Base-by-base conservation (phyloP, 1,284 basidiomycete genomes). In the Neonothopanus nambi region DNA sequence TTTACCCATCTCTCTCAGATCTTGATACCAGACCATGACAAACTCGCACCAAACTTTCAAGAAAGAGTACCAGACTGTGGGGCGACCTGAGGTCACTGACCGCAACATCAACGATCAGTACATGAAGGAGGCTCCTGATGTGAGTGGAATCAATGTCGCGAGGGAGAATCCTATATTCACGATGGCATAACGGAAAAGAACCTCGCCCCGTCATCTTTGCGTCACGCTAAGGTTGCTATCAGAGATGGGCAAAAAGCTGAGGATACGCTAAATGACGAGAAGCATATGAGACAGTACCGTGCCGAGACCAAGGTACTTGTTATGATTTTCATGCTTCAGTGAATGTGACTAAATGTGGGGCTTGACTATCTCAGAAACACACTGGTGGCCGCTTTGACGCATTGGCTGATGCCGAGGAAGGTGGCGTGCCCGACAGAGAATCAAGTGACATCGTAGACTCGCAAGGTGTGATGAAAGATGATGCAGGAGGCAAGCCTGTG, bases 271-370 rank as follows among this genome's bases (percentile, higher is more conserved):
- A 51, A 51, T n/a, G 37, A 51, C 21, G 49, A 51, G 23, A 43
- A 51, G 41, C 40, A 51, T n/a, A 33, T 33, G 33, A 43, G 49
- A 26, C 49, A 44, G 13, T 43, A 51, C 28, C 40, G 23, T n/a
- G 49, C 40, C 18, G 49, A 51, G 12, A 51, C 26, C 1, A 41
- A 42, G 20, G 48, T 48, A 48, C 13, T 15, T 48, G 11, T 3
- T 23, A 36, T 23, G 9, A 12, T 2, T n/a, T 17, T 26, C 11
- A 4, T 13, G 20, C 1, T 20, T 20, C 7, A n/a, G n/a, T n/a
- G n/a, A n/a, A n/a, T n/a, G n/a, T n/a, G n/a, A n/a, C n/a, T n/a
- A n/a, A n/a, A n/a, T n/a, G n/a, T 46, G 17, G 5, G 13, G 6
- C 37, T 6, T 43, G n/a, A 43, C 1, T 2, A 35, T 33, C 2